Conservation (phyloP, 306 rosid genomes). For the Cucumis cinereus region DNA sequence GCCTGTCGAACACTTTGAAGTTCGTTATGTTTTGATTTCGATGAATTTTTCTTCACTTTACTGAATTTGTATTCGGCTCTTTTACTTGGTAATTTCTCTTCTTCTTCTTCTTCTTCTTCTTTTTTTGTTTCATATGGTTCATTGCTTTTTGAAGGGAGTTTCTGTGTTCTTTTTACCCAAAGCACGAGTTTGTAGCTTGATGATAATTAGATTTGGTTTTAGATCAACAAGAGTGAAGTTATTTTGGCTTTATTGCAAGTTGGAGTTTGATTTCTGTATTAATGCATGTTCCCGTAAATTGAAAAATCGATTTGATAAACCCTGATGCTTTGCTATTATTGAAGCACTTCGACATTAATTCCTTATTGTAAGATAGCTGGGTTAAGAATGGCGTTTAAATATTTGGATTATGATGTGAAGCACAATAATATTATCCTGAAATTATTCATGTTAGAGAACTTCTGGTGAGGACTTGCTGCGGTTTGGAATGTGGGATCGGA, state of each 20-base stretch:
- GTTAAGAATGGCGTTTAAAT: background rate
- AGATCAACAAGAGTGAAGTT: background rate
- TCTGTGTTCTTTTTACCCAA: background rate
- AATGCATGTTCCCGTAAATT: background rate
- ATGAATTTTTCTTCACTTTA: background rate
- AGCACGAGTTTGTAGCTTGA: background rate
- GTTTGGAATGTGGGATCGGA: slow-evolving; percentile 54
- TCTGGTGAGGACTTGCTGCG: slow-evolving; percentile 16
- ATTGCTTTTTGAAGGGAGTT: background rate
- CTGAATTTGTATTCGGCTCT: background rate
- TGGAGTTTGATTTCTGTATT: background rate
- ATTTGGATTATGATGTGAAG: background rate
- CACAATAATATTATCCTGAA: background rate
- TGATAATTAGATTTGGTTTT: background rate
- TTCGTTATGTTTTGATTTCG: background rate
- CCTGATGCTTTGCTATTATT: background rate
- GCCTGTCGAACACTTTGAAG: background rate
- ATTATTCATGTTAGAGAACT: slow-evolving; percentile 11
- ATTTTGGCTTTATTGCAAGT: background rate
- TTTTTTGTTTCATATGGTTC: background rate
- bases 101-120: background rate
- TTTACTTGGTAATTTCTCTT: background rate
- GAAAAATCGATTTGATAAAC: background rate
- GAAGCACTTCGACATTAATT: background rate
- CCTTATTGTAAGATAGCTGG: background rate